Percentiles rank a stretch among this genome's conserved stretches.
phyloP scores from a whole-genome alignment of 306 rosid species.

The Alnus rubra region DNA sequence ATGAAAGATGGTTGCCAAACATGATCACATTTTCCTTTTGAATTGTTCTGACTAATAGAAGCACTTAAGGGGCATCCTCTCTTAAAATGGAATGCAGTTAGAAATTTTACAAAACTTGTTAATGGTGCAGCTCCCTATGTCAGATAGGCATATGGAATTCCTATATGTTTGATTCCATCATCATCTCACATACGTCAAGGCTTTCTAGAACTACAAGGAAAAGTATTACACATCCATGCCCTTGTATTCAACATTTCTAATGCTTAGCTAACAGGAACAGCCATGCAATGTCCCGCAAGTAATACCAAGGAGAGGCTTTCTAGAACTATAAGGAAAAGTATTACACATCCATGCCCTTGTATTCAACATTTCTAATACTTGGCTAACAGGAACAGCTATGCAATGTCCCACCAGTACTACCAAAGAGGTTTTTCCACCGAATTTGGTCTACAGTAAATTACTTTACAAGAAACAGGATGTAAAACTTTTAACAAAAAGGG shows the following conservation, averaged over 20 bases:
- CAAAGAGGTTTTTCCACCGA: background rate
- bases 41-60: background rate
- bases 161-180: background rate
- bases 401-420: background rate
- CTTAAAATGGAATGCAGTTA: background rate
- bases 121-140: background rate
- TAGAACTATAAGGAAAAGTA: background rate
- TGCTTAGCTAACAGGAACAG: background rate
- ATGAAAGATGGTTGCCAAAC: too few species aligned
- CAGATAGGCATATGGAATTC: background rate
- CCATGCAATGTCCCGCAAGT: background rate
- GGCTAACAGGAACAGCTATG: background rate
- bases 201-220: background rate
- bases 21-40: background rate
- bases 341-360: background rate
- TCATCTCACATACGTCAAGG: background rate
- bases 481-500: constrained; percentile 7
- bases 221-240: background rate
- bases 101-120: background rate
- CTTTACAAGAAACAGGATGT: constrained; percentile 18
- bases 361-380: background rate
- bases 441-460: constrained; percentile 4
- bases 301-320: background rate
- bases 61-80: background rate
- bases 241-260: background rate